Evolutionary conservation across 345 rosid species (phyloP), one percentile per base, ranked within the genome.

Genomic region (Eutrema yunnanense): DNA sequence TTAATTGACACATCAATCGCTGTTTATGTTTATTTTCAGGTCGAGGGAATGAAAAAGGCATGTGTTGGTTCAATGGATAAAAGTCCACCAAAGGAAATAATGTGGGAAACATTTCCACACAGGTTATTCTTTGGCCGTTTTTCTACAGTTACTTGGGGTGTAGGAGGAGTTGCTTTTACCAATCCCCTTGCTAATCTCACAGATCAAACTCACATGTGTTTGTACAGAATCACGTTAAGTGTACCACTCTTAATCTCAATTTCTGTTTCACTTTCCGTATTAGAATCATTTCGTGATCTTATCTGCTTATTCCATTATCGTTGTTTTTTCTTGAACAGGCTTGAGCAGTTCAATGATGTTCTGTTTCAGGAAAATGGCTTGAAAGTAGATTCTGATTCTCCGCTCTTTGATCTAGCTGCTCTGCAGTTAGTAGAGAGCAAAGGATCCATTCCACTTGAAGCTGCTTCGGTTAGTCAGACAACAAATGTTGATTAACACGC

Each of bases 281-380:
- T 19, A 16, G 3, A 38, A 36, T 8, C 44, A 68, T 69, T 47
- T 67, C 27, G 22, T 61, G 49, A 30, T 46, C 10, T 40, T 62
- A 70, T 65, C 62, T 50, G 54, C 61, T 13, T 62, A 56, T 53
- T 38, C 52, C 2, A 14, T 44, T 55, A 12, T 14, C 8, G 6
- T 52, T 75, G 8, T 51, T 67, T 34, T 13, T 65, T 53, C 53
- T 19, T 54, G 32, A 56, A 79, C 92, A 94, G 97, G 83, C 81
- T 91, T 48, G 98, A 94, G 82, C 98, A 91, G 83, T 89, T 88
- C 88, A 91, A 91, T 70, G 99, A 95, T 51, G 85, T 90, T 79
- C 77, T 95, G 65, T 76, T 13, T 74, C 93, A 92, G 78, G 96
- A 92, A 80, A 95, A 92, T 75, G 42, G 6, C 60, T 5, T 76